Base-by-base conservation (phyloP, 2,329 filamentous ascomycete species). In the Pseudophaeomoniella oleicola region DNA sequence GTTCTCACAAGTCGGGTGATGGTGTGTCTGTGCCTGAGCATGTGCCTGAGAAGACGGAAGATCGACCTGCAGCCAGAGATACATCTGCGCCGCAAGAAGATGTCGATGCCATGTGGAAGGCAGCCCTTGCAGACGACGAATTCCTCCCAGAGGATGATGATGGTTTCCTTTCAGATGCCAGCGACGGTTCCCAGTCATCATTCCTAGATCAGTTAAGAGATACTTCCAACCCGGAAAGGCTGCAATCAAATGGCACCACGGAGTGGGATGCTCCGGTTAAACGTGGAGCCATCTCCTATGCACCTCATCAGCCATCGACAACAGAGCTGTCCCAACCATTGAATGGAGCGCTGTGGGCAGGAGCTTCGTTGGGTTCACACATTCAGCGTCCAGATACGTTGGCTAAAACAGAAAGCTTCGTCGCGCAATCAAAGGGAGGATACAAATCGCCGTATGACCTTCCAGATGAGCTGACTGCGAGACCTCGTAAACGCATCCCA, bases 391-490 rank as follows among this genome's bases (percentile, higher is more conserved):
- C 47, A 12, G 46, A 49, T 4, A 53, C 61, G 13, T 51, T 59
- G 34, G 66, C 66, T n/a, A 76, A 75, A 57, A 67, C 74, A 1
- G 76, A 92, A 53, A 96, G 88, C 57, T 98, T 94, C 57, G 84
- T 73, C 4, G 81, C 88, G 56, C 92, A 92, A 56, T 66, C 84
- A 3, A 96, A 93, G 58, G 83, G 83, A 38, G 87, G 88, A 5
- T 98, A 98, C 54, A 72, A 80, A 34, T 96, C 88, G 14, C 90
- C 90, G 0, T 98, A 94, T 50, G 92, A 98, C 59, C 67, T 98
- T 14, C 90, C 90, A 3, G 83, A 90, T 59, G 88, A 94, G 37
- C 71, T 98, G 18, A 27, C 22, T 6, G 72, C 67, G 16, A 55
- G 57, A 16, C 59, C 80, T 50, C 67, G 76, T 55, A 78, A 81